phyloP scores from a whole-genome alignment of 768 basidiomycete species.

The Russula compacta region DNA sequence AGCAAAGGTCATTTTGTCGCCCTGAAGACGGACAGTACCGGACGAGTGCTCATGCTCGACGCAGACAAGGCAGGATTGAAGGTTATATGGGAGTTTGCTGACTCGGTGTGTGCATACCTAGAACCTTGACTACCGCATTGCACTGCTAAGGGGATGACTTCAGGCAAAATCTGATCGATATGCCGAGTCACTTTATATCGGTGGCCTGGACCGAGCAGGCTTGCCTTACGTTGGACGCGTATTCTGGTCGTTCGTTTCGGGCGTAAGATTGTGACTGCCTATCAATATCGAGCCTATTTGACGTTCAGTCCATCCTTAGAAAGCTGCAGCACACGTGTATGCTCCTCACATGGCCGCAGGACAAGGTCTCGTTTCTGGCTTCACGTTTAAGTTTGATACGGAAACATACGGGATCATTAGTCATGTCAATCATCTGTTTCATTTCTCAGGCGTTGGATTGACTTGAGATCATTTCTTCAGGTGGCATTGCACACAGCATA shows the following conservation, averaged over 20 bases:
- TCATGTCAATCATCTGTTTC: constrained; percentile 39
- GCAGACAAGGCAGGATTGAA: constrained; percentile 33
- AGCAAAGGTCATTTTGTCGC: constrained; percentile 53
- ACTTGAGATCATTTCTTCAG: constrained; percentile 25
- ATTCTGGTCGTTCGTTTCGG: constrained; percentile 51
- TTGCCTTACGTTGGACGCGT: constrained; percentile 50
- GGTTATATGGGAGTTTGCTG: constrained; percentile 46
- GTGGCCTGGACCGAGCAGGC: constrained; percentile 43
- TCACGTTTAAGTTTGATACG: constrained; percentile 59
- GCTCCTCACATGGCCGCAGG: constrained; percentile 39
- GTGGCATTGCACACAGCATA: constrained; percentile 45
- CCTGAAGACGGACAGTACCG: constrained; percentile 44
- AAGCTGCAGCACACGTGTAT: constrained; percentile 46
- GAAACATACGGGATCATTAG: constrained; percentile 54
- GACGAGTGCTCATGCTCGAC: constrained; percentile 44
- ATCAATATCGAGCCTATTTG: not conserved
- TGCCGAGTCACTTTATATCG: constrained; percentile 47
- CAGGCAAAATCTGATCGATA: constrained; percentile 36
- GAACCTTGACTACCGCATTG: not conserved
- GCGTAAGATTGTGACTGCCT: constrained; percentile 30
- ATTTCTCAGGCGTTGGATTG: not conserved
- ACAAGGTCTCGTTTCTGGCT: constrained; percentile 40
- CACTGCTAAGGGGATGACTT: not conserved
- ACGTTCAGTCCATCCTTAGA: constrained; percentile 29
- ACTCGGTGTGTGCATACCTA: constrained; percentile 35